Evolutionary conservation across 208 protist species (phyloP).

Genomic region (Trypanosoma avium): DNA sequence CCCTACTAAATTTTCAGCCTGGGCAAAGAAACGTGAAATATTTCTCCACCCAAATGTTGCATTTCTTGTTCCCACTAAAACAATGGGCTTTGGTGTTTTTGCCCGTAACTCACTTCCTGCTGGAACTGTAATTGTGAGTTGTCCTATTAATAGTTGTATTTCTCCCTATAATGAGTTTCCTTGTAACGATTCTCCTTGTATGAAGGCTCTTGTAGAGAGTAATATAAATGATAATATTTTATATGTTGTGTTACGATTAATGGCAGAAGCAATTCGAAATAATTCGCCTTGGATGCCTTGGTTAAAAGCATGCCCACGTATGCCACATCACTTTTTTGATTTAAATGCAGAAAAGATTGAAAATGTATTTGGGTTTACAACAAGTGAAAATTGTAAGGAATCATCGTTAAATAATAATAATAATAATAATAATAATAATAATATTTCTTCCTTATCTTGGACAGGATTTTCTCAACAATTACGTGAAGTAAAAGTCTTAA

Average conservation of each 20-base stretch:
- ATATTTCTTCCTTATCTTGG: constrained; percentile 26
- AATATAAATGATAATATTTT: constrained; percentile 44
- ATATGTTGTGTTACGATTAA: constrained; percentile 64
- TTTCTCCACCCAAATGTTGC: constrained; percentile 82
- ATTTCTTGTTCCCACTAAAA: constrained; percentile 84
- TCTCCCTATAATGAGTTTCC: constrained; percentile 62
- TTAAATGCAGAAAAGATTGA: constrained; percentile 18
- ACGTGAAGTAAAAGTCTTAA: constrained; percentile 38
- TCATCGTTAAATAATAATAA: background rate
- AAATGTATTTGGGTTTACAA: constrained; percentile 26
- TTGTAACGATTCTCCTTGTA: constrained; percentile 23
- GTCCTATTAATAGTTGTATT: constrained; percentile 51
- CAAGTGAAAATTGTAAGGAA: background rate
- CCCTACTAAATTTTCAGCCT: constrained; percentile 55
- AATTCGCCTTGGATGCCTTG: constrained; percentile 62
- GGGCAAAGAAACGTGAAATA: constrained; percentile 71
- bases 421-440: background rate
- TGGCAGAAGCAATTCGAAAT: constrained; percentile 61
- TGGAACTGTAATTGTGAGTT: constrained; percentile 79
- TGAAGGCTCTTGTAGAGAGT: constrained; percentile 13
- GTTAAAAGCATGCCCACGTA: constrained; percentile 75
- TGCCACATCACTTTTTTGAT: constrained; percentile 69
- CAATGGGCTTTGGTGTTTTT: constrained; percentile 84
- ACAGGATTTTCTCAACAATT: constrained; percentile 70
- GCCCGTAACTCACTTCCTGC: constrained; percentile 44